Evolutionary conservation across 2,329 filamentous ascomycete genomes (phyloP).

Genomic region (Pseudomassariella vexata): DNA sequence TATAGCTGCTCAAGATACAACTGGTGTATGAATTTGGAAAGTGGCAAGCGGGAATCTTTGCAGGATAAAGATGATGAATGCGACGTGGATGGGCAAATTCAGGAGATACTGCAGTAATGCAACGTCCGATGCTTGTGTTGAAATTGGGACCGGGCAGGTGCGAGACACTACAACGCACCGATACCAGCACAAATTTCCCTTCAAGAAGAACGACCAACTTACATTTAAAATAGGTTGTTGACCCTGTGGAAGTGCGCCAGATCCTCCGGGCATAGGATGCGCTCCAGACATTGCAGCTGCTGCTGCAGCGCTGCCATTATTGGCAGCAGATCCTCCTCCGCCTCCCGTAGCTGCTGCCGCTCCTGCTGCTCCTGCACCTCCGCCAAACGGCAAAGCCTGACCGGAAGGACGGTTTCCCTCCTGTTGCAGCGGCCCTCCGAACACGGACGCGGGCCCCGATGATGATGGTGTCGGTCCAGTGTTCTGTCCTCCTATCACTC

Average conservation of each 20-base stretch:
- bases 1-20: too few relatives aligned
- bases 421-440: conserved; percentile 62
- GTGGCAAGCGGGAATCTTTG: background rate
- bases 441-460: conserved; percentile 57
- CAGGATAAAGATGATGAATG: too few relatives aligned
- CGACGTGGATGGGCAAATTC: too few relatives aligned
- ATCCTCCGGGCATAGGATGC: conserved; percentile 27
- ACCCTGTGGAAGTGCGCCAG: conserved; percentile 62
- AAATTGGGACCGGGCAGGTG: background rate
- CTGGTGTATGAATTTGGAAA: too few relatives aligned
- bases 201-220: too few relatives aligned
- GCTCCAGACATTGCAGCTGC: conserved; percentile 23
- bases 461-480: conserved; percentile 29
- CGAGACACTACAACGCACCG: background rate
- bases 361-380: conserved; percentile 25
- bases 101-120: too few relatives aligned
- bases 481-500: conserved; percentile 21
- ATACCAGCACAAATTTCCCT: background rate
- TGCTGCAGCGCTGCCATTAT: conserved; percentile 23
- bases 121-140: too few relatives aligned
- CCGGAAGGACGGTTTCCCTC: conserved; percentile 50
- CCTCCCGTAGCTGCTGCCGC: conserved; percentile 31
- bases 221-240: conserved; percentile 80
- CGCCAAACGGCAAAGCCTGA: conserved; percentile 57
- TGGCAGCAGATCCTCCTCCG: too few relatives aligned